phyloP scores from a whole-genome alignment of 2,329 filamentous ascomycete species.

The Myriosclerotinia duriaeana region DNA sequence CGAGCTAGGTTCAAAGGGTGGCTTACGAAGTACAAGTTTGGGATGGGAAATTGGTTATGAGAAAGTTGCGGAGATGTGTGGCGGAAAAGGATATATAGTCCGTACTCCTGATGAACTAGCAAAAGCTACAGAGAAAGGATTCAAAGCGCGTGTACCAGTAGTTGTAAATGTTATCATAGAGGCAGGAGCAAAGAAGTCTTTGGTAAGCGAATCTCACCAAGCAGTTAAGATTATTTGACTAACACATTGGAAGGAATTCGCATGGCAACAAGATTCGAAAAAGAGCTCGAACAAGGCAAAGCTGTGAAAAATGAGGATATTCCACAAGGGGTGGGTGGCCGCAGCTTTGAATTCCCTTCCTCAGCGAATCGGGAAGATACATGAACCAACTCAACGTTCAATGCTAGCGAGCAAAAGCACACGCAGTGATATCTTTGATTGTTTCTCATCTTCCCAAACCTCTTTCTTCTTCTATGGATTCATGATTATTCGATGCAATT shows the following conservation, averaged over 20 bases:
- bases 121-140: conserved; percentile 52
- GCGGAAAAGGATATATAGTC: conserved; percentile 53
- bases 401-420: neutral
- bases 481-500: neutral
- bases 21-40: conserved; percentile 51
- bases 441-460: neutral
- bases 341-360: neutral
- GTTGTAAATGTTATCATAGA: conserved; percentile 58
- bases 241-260: conserved; percentile 33
- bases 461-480: neutral
- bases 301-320: neutral
- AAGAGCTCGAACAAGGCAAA: conserved; percentile 34
- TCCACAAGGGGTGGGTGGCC: neutral
- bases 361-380: neutral
- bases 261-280: conserved; percentile 39
- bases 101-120: conserved; percentile 52
- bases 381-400: neutral
- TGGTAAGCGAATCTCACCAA: conserved; percentile 31
- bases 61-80: conserved; percentile 54
- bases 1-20: conserved; percentile 37
- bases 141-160: conserved; percentile 48
- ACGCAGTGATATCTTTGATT: neutral
- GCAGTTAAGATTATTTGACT: conserved; percentile 9
- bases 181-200: conserved; percentile 47
- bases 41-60: conserved; percentile 57